Evolutionary conservation across 2,329 filamentous ascomycete genomes (phyloP).

Genomic region (Coleophoma crateriformis): DNA sequence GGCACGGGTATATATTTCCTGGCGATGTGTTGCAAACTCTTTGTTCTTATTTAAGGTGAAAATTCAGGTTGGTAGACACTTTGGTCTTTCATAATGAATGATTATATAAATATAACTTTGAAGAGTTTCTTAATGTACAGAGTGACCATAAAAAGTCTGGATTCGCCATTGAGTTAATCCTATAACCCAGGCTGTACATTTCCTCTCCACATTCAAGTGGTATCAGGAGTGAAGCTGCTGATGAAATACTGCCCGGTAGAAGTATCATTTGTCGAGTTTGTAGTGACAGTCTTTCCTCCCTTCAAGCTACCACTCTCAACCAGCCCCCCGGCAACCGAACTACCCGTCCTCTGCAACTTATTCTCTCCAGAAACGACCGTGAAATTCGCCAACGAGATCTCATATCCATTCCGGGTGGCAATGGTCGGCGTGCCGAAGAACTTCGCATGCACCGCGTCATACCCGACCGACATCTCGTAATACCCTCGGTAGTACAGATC

Average conservation of each 20-base stretch:
- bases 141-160: too few relatives aligned
- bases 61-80: too few relatives aligned
- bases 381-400: slow-evolving; percentile 65
- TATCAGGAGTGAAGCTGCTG: neutral
- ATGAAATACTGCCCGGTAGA: slow-evolving; percentile 8
- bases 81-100: too few relatives aligned
- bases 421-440: slow-evolving; percentile 62
- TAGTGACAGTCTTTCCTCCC: slow-evolving; percentile 9
- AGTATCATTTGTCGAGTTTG: slow-evolving; percentile 17
- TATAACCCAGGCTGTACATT: too few relatives aligned
- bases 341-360: slow-evolving; percentile 34
- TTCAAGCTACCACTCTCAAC: slow-evolving; percentile 52
- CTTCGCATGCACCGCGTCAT: slow-evolving; percentile 52
- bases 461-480: slow-evolving; percentile 55
- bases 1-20: too few relatives aligned
- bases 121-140: too few relatives aligned
- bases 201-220: neutral
- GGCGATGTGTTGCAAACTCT: too few relatives aligned
- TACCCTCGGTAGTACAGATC: slow-evolving; percentile 72
- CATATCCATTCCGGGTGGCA: slow-evolving; percentile 52
- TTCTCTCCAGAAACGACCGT: slow-evolving; percentile 60
- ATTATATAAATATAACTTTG: too few relatives aligned
- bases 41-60: too few relatives aligned
- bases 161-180: too few relatives aligned
- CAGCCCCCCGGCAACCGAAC: slow-evolving; percentile 27